Base-by-base conservation (phyloP, 257 asterid species). In the Ehretia macrophylla region DNA sequence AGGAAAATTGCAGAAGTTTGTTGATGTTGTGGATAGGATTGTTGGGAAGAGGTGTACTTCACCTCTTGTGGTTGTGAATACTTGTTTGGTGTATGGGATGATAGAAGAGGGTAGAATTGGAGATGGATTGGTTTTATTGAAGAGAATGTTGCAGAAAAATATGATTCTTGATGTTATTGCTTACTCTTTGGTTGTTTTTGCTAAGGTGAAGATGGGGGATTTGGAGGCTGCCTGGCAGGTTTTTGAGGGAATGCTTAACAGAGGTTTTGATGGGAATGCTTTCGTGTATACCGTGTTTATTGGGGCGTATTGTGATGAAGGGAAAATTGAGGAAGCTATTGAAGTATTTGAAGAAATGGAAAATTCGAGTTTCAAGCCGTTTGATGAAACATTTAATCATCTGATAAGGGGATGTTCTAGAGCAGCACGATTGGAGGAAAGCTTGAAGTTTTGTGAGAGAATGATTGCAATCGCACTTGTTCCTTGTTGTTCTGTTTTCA, bases 181-280 rank as follows among this genome's bases (percentile, higher is more conserved):
- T 8, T 83, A 73, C 73, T 79, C 87, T 3, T 68, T 85, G 81
- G 75, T 83, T 45, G 71, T 85, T 60, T 75, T 83, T 54, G 93
- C 88, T 0, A 87, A 83, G 79, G 77, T 87, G 78, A 81, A 76
- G 81, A 74, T 71, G 80, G 87, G 88, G 54, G 68, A 85, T 53
- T 22, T 87, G 73, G 83, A 73, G 58, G 69, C 75, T 4, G 95
- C 95, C 17, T 64, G 64, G 78, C 73, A 77, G 63, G 72, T 77
- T 44, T 80, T 72, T 44, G 82, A 78, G 11, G 92, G 80, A 68
- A 69, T 90, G 96, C 77, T 76, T 50, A 85, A 76, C 46, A 81
- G 96, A 66, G 95, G 97, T 37, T 87, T 90, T 54, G 61, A 67
- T 40, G 86, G 82, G 59, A 90, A 87, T 69, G 78, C 85, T 51